Conservation (phyloP, 345 rosid species). For the Lumnitzera racemosa region DNA sequence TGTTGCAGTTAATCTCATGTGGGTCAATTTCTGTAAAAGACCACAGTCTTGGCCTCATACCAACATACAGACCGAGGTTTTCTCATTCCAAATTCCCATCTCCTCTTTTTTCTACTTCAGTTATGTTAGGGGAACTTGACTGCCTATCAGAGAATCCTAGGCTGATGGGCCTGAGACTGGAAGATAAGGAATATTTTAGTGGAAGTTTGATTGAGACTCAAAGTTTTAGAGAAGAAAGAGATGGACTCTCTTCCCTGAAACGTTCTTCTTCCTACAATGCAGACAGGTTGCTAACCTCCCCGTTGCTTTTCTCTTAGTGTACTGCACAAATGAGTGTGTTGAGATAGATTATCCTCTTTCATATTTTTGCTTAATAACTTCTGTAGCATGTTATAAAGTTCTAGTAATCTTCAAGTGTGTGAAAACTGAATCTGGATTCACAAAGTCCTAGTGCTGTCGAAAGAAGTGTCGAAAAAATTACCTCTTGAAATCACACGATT, state of each 20-base stretch:
- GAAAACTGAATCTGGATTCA: too few species aligned
- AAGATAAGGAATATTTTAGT: constrained; percentile 89
- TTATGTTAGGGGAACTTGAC: constrained; percentile 77
- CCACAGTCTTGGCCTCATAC: constrained; percentile 75
- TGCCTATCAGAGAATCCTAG: constrained; percentile 77
- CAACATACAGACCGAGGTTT: constrained; percentile 67
- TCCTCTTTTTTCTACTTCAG: constrained; percentile 61
- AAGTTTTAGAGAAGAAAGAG: constrained; percentile 42
- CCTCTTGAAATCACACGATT: too few species aligned
- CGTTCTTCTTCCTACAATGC: constrained; percentile 96
- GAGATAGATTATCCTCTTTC: too few species aligned
- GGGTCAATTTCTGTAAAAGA: constrained; percentile 96
- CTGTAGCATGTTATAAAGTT: too few species aligned
- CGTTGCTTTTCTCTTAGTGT: background rate
- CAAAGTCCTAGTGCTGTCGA: too few species aligned
- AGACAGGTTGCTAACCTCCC: constrained; percentile 51
- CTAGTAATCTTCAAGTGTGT: too few species aligned
- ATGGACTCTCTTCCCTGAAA: constrained; percentile 47
- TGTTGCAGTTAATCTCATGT: constrained; percentile 92
- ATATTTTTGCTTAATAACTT: too few species aligned
- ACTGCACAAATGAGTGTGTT: background rate
- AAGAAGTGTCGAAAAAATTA: too few species aligned
- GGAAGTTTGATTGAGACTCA: constrained; percentile 86
- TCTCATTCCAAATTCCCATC: constrained; percentile 60
- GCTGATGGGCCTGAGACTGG: constrained; percentile 55